These are phyloP conservation scores for Penicillium psychrosexuale DNA, from an alignment of 2,329 filamentous ascomycete species.

Conservation along the genomic window DNA sequence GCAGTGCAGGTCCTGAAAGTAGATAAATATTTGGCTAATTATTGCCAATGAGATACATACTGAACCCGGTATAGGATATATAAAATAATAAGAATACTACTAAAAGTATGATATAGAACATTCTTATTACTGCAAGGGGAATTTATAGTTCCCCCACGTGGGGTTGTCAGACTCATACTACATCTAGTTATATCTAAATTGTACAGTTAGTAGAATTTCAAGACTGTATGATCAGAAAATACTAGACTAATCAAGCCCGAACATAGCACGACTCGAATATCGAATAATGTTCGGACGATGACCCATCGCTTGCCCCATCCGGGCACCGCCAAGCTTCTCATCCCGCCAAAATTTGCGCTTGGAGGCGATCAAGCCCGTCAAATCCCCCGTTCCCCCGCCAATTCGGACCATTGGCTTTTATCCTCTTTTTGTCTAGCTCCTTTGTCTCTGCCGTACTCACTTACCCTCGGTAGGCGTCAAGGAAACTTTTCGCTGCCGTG, in stretches of 20 bases:
- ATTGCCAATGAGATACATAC: too few species aligned
- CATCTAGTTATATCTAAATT: neutral
- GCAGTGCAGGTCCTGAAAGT: too few species aligned
- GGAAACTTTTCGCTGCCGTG: conserved; percentile 9
- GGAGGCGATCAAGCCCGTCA: conserved; percentile 7
- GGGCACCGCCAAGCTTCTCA: conserved; percentile 18
- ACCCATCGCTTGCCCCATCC: conserved; percentile 9
- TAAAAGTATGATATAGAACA: too few species aligned
- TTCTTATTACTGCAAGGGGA: neutral
- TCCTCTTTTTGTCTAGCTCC: conserved; percentile 14
- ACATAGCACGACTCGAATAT: neutral
- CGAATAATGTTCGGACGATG: neutral
- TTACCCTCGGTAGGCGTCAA: conserved; percentile 1
- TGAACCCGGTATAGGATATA: neutral
- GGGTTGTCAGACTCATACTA: neutral
- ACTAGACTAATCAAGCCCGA: neutral
- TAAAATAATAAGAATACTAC: neutral
- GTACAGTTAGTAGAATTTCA: too few species aligned
- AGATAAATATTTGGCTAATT: too few species aligned
- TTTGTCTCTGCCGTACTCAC: neutral
- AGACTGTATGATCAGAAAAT: too few species aligned
- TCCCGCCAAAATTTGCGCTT: conserved; percentile 21
- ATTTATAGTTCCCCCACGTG: neutral
- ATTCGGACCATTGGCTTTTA: conserved; percentile 3
- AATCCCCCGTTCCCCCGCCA: conserved; percentile 14